phyloP scores from a whole-genome alignment of 1,284 basidiomycete genomes.

The Apiotrichum gracile region DNA sequence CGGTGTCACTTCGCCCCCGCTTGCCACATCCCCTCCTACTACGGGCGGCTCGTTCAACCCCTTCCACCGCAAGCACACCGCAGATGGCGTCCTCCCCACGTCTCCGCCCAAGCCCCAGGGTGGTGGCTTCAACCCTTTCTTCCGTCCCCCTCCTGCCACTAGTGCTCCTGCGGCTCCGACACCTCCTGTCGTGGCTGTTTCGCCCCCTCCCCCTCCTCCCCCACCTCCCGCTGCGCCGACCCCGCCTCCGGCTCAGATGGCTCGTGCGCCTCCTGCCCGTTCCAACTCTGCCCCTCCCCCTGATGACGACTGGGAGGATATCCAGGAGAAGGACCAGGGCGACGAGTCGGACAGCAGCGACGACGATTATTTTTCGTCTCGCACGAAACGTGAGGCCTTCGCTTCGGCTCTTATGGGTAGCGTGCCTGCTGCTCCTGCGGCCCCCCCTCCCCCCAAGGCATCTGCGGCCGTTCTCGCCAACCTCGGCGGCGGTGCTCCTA shows the following conservation, averaged over 20 bases:
- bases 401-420: slow-evolving; percentile 69
- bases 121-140: slow-evolving; percentile 48
- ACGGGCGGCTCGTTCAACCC: slow-evolving; percentile 38
- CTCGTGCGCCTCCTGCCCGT: slow-evolving; percentile 2
- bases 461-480: slow-evolving; percentile 47
- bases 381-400: slow-evolving; percentile 63
- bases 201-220: slow-evolving; percentile 40
- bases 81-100: slow-evolving; percentile 16
- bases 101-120: slow-evolving; percentile 30
- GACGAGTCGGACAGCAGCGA: slow-evolving; percentile 46
- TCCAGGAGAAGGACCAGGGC: slow-evolving; percentile 63
- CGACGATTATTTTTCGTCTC: slow-evolving; percentile 68
- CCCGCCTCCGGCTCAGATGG: slow-evolving; percentile 27
- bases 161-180: slow-evolving; percentile 36
- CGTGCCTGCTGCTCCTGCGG: slow-evolving; percentile 38
- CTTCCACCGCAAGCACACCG: slow-evolving; percentile 49
- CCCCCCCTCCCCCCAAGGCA: slow-evolving; percentile 42
- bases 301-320: slow-evolving; percentile 77
- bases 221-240: slow-evolving; percentile 39
- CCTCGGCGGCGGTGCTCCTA: slow-evolving; percentile 45
- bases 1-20: slow-evolving; percentile 20
- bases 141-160: slow-evolving; percentile 47
- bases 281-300: slow-evolving; percentile 49
- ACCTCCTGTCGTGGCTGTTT: no score
- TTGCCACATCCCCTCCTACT: slow-evolving; percentile 16